These are phyloP conservation scores for Kazachstania taianensis DNA, from an alignment of 805 yeast genomes.

Conservation along the genomic window DNA sequence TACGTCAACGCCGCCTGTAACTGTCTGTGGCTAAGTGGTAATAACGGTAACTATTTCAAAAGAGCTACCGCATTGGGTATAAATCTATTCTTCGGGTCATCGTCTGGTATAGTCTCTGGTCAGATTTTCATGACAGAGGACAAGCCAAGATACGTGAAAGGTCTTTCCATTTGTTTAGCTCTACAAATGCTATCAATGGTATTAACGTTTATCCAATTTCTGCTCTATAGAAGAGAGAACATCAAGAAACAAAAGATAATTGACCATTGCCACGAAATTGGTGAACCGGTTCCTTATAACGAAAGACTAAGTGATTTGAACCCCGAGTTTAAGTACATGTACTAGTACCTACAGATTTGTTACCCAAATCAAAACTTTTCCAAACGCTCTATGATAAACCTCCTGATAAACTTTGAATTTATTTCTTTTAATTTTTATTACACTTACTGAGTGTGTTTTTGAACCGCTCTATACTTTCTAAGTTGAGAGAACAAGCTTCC, in stretches of 20 bases:
- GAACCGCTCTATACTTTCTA: no score
- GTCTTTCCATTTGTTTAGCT: constrained; percentile 36
- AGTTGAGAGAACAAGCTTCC: no score
- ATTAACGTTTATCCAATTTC: constrained; percentile 26
- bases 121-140: constrained; percentile 30
- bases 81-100: constrained; percentile 29
- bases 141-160: constrained; percentile 33
- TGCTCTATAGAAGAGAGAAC: constrained; percentile 28
- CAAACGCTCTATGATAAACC: no score
- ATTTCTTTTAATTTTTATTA: no score
- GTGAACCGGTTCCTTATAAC: constrained; percentile 29
- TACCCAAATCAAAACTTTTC: no score
- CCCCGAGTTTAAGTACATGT: constrained; percentile 39
- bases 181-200: constrained; percentile 35
- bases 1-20: constrained; percentile 33
- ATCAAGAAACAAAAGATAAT: constrained; percentile 29
- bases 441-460: no score
- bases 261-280: constrained; percentile 24
- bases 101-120: constrained; percentile 32
- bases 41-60: constrained; percentile 32
- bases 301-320: constrained; percentile 30
- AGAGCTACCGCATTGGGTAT: constrained; percentile 34
- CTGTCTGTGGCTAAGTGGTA: constrained; percentile 33
- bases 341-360: no score
- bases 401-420: no score